Evolutionary conservation across 177 flowering plant species (phyloP).

Genomic region (Vitis hybrid): DNA sequence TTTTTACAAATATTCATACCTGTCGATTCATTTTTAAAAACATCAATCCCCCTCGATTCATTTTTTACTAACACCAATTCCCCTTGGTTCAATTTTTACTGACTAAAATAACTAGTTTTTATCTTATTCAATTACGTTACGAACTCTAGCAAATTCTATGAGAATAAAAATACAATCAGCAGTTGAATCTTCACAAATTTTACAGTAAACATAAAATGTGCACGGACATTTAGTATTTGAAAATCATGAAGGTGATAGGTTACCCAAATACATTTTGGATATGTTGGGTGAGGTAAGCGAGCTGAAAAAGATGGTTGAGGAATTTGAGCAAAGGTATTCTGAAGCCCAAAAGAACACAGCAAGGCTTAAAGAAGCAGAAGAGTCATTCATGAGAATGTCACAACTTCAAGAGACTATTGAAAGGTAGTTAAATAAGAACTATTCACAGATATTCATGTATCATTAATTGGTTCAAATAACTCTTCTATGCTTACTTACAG

Average conservation of each 20-base stretch:
- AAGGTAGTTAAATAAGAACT: constrained; percentile 38
- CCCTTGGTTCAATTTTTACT: too few species aligned
- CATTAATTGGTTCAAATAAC: constrained; percentile 6
- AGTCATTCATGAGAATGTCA: constrained; percentile 41
- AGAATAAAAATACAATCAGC: too few species aligned
- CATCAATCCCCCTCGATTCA: too few species aligned
- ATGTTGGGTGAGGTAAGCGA: constrained; percentile 50
- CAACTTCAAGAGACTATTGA: constrained; percentile 70
- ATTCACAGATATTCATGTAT: background rate
- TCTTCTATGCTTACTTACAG: constrained; percentile 32
- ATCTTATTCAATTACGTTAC: too few species aligned
- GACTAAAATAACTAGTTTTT: too few species aligned
- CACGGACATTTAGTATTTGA: background rate
- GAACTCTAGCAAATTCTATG: too few species aligned
- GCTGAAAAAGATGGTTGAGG: constrained; percentile 47
- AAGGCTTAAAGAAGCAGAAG: constrained; percentile 52
- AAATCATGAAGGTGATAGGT: too few species aligned
- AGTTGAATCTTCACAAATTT: too few species aligned
- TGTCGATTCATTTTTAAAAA: too few species aligned
- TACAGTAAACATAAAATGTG: background rate
- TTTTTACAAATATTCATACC: too few species aligned
- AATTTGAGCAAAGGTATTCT: constrained; percentile 44
- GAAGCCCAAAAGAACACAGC: constrained; percentile 53
- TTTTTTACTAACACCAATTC: too few species aligned
- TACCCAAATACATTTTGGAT: constrained; percentile 9